Evolutionary conservation across 495 filamentous ascomycete species (phyloP).

Genomic region (Xylona heveae): DNA sequence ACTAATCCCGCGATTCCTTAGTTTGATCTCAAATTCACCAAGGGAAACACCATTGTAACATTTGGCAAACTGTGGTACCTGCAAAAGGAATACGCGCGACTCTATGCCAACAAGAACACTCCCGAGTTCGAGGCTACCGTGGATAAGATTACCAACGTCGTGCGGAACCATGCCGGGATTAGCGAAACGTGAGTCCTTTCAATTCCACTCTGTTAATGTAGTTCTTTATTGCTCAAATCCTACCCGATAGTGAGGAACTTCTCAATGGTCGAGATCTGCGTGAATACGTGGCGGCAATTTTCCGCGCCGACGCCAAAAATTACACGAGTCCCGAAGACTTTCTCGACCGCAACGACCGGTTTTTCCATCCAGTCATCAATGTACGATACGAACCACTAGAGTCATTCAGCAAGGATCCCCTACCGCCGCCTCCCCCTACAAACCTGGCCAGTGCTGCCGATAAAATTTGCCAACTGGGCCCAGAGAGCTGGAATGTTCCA

Average conservation of each 20-base stretch:
- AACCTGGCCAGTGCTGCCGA: conserved; percentile 1
- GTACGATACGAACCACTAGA: conserved; percentile 14
- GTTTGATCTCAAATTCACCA: conserved; percentile 71
- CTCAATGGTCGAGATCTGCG: conserved; percentile 3
- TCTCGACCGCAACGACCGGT: conserved; percentile 32
- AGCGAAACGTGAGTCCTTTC: too few relatives aligned
- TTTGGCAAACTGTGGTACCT: conserved; percentile 62
- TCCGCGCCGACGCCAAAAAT: conserved; percentile 37
- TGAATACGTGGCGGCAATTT: conserved; percentile 25
- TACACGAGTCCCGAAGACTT: conserved; percentile 38
- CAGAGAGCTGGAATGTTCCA: conserved; percentile 1
- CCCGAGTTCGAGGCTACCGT: conserved; percentile 27
- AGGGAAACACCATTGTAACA: conserved; percentile 71
- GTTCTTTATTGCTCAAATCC: too few relatives aligned
- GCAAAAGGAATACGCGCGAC: conserved; percentile 44
- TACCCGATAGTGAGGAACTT: conserved; percentile 5
- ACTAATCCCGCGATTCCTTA: too few relatives aligned
- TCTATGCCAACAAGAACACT: conserved; percentile 5
- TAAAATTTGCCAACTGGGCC: neutral
- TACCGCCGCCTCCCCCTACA: neutral
- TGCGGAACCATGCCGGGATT: conserved; percentile 18
- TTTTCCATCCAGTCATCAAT: conserved; percentile 31
- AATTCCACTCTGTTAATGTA: neutral
- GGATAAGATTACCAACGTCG: conserved; percentile 14
- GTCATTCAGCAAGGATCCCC: conserved; percentile 4